phyloP scores from a whole-genome alignment of 805 yeast genomes.

The Starmerella floris region DNA sequence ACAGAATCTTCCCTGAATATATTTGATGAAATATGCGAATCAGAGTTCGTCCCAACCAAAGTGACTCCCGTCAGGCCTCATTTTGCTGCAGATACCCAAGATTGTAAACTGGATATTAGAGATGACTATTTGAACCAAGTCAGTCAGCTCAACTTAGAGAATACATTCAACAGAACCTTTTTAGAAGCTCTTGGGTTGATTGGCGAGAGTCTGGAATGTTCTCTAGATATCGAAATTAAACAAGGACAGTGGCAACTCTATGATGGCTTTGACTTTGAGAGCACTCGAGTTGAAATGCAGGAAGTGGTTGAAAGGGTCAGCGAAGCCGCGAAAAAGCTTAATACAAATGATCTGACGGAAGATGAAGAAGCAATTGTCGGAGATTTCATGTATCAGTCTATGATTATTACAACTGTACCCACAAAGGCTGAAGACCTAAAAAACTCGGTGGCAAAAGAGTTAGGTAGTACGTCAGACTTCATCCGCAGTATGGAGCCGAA shows the following conservation, averaged over 20 bases:
- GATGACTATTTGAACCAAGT: constrained; percentile 14
- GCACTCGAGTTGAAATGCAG: constrained; percentile 53
- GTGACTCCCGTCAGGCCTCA: no score
- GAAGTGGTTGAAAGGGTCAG: constrained; percentile 56
- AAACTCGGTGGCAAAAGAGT: constrained; percentile 40
- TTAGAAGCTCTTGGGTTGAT: background rate
- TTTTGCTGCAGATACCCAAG: no score
- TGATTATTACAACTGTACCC: constrained; percentile 37
- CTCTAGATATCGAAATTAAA: constrained; percentile 10
- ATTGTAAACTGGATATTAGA: constrained; percentile 15
- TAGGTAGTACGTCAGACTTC: constrained; percentile 25
- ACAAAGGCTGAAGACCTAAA: constrained; percentile 33
- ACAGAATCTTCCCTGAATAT: background rate
- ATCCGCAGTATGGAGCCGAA: constrained; percentile 16
- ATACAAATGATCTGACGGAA: constrained; percentile 3
- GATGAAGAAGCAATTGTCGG: constrained; percentile 30
- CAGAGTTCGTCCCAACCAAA: constrained; percentile 1
- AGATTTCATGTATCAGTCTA: constrained; percentile 64
- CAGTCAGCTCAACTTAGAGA: background rate
- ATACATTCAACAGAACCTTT: background rate
- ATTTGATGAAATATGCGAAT: background rate
- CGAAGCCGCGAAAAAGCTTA: constrained; percentile 17
- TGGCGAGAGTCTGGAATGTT: background rate
- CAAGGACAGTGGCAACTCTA: constrained; percentile 34
- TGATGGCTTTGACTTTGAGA: constrained; percentile 91